Percentiles rank a stretch among this genome's conserved stretches.
Evolutionary conservation across 768 basidiomycete species (phyloP).

Genomic region (Russula virescens): DNA sequence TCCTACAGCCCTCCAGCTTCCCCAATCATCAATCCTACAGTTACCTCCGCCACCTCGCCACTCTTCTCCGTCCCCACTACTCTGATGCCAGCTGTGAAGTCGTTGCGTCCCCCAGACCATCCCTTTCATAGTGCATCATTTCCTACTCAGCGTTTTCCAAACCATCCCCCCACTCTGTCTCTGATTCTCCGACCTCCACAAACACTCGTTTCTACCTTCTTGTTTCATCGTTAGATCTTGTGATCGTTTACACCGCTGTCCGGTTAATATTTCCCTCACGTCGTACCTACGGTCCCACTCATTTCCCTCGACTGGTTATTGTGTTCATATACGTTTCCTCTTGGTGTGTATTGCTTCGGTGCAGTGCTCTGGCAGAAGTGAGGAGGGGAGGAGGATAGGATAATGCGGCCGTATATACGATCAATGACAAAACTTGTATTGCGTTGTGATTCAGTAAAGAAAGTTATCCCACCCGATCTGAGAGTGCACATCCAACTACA

Average conservation of each 20-base stretch:
- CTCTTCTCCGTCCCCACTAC: neutral
- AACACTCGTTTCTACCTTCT: slow-evolving; percentile 12
- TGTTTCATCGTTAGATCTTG: slow-evolving; percentile 9
- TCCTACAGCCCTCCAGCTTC: neutral
- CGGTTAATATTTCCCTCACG: neutral
- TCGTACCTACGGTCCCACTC: slow-evolving; percentile 5
- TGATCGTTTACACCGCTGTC: slow-evolving; percentile 3
- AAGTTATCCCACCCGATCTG: neutral
- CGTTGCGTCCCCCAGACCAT: neutral
- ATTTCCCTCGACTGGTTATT: slow-evolving; percentile 18
- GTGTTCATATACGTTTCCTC: slow-evolving; percentile 17
- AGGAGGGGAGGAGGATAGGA: neutral
- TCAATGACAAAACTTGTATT: slow-evolving; percentile 15
- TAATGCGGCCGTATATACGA: slow-evolving; percentile 13
- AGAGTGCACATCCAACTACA: too few species aligned
- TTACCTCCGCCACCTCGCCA: slow-evolving; percentile 14
- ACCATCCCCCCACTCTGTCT: neutral
- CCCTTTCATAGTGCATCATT: neutral
- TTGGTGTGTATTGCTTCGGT: slow-evolving; percentile 17
- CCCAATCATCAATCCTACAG: neutral
- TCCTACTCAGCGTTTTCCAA: neutral
- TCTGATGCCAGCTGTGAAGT: neutral
- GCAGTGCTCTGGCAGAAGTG: slow-evolving; percentile 19
- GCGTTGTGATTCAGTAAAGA: slow-evolving; percentile 2
- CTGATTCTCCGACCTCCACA: neutral